phyloP scores from a whole-genome alignment of 306 rosid genomes.

The Sechiopsis laciniata region DNA sequence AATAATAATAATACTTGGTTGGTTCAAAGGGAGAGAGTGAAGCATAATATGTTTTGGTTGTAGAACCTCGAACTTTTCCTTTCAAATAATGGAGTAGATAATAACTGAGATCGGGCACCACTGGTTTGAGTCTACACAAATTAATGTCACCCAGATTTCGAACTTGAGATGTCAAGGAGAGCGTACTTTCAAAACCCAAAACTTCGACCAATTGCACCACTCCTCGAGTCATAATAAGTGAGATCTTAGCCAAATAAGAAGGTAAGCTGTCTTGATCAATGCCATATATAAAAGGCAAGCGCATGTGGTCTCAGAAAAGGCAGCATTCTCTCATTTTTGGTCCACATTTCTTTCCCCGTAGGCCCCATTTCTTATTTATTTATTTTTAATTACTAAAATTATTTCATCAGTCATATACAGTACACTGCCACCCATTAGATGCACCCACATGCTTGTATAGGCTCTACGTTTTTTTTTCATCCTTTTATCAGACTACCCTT shows the following conservation, averaged over 20 bases:
- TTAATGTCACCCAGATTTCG: too few relatives aligned
- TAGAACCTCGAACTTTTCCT: neutral
- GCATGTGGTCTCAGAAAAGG: constrained; percentile 26
- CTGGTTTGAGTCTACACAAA: too few relatives aligned
- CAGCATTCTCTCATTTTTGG: constrained; percentile 24
- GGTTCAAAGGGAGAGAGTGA: too few relatives aligned
- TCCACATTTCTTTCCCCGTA: constrained; percentile 15
- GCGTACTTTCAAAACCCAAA: too few relatives aligned
- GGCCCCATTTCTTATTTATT: neutral
- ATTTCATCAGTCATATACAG: constrained; percentile 11
- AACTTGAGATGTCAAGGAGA: too few relatives aligned
- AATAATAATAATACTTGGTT: too few relatives aligned
- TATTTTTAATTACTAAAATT: neutral
- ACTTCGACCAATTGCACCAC: too few relatives aligned
- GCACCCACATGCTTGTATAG: constrained; percentile 23
- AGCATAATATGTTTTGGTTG: neutral
- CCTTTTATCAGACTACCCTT: neutral
- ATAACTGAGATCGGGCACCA: too few relatives aligned
- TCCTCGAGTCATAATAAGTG: neutral
- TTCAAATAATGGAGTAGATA: neutral
- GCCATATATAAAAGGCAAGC: constrained; percentile 26
- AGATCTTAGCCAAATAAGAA: constrained; percentile 23
- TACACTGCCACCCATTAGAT: constrained; percentile 22
- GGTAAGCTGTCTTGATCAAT: constrained; percentile 27
- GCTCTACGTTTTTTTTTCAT: constrained; percentile 6